phyloP scores from a whole-genome alignment of 2,329 filamentous ascomycete species.

The Fusarium dimerum region DNA sequence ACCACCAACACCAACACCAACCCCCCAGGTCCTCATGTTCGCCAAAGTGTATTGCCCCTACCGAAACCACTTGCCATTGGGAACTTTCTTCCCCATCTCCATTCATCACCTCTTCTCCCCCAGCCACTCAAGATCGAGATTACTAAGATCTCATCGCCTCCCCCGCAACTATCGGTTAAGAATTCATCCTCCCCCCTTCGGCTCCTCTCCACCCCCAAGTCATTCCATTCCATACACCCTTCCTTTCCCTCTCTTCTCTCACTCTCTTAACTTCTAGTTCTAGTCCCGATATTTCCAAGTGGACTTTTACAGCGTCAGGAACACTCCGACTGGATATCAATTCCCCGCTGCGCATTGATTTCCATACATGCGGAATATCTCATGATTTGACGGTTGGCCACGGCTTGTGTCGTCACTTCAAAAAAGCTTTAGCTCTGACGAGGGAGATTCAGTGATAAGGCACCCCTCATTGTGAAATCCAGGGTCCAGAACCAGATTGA shows the following conservation, averaged over 20 bases:
- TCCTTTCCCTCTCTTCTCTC: no score
- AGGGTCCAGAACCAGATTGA: background rate
- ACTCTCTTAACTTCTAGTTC: no score
- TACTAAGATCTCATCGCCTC: background rate
- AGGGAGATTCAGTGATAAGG: background rate
- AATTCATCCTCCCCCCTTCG: slow-evolving; percentile 22
- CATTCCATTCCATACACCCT: no score
- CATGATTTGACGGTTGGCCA: slow-evolving; percentile 15
- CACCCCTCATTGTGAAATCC: no score
- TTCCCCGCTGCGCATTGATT: slow-evolving; percentile 22
- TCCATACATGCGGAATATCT: slow-evolving; percentile 16
- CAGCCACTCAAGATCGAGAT: no score
- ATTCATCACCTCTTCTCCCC: slow-evolving; percentile 7
- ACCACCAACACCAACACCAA: no score
- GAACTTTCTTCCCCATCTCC: no score
- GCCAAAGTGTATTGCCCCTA: slow-evolving; percentile 14
- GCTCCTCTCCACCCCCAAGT: no score
- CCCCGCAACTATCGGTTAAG: slow-evolving; percentile 24
- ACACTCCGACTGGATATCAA: no score
- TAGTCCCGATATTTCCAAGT: background rate
- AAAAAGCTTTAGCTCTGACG: background rate
- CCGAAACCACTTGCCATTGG: no score
- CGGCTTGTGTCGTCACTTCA: slow-evolving; percentile 12
- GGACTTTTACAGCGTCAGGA: background rate
- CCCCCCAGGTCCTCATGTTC: no score